These are phyloP conservation scores for Pichia sp. DNA, from an alignment of 1,139 yeast genomes.

Conservation along the genomic window DNA sequence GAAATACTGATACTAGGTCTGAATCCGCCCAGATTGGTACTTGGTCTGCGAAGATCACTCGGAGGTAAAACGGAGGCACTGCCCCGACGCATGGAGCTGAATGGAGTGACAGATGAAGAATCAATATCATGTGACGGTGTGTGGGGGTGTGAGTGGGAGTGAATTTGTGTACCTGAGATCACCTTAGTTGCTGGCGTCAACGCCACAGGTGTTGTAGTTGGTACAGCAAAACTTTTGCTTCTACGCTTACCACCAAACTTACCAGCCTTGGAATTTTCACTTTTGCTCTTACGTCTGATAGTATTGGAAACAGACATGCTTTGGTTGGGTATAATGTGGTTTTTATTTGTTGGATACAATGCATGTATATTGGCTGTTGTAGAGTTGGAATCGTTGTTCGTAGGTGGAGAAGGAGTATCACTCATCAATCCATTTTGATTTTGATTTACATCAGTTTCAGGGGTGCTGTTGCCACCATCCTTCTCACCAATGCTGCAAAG, in stretches of 20 bases:
- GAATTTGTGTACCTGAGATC: background rate
- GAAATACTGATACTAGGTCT: conserved; percentile 13
- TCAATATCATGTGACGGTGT: background rate
- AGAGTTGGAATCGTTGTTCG: background rate
- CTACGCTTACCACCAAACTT: conserved; percentile 14
- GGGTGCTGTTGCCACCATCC: background rate
- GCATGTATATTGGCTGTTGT: background rate
- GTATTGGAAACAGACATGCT: background rate
- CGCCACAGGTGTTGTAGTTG: no score
- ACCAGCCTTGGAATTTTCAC: conserved; percentile 10
- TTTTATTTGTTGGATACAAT: no score
- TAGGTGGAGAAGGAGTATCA: background rate
- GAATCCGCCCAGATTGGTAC: conserved; percentile 4
- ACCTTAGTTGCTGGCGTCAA: background rate
- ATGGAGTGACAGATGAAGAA: background rate
- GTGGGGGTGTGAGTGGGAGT: background rate
- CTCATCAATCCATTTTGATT: background rate
- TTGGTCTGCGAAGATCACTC: conserved; percentile 9
- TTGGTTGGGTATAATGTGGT: background rate
- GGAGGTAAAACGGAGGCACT: conserved; percentile 14
- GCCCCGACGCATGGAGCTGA: conserved; percentile 8
- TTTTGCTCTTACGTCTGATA: conserved; percentile 11
- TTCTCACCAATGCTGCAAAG: conserved; percentile 72
- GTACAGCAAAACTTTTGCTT: conserved; percentile 8
- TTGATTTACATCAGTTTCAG: background rate